Percentiles rank a stretch among this genome's conserved stretches.
Evolutionary conservation across 2,329 filamentous ascomycete genomes (phyloP).

Genomic region (Fusarium cyanostomum): DNA sequence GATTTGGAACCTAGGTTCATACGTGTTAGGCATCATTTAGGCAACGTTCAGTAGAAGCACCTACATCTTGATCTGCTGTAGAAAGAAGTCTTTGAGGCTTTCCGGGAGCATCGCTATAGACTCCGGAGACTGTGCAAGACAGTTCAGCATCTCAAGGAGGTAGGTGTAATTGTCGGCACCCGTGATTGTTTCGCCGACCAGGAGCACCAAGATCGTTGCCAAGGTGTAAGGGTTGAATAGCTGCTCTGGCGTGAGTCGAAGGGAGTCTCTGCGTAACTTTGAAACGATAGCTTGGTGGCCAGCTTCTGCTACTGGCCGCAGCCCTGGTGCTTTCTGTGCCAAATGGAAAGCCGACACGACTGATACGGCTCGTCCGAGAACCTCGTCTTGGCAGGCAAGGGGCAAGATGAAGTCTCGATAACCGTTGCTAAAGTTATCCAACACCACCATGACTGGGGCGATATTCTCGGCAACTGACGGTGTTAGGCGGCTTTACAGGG

Average conservation of each 20-base stretch:
- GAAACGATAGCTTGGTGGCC: conserved; percentile 50
- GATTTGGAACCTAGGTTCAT: conserved; percentile 41
- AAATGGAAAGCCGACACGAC: conserved; percentile 53
- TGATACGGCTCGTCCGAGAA: conserved; percentile 49
- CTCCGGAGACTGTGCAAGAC: conserved; percentile 38
- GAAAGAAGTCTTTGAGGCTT: conserved; percentile 39
- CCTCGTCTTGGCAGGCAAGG: conserved; percentile 50
- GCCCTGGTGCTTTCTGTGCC: conserved; percentile 43
- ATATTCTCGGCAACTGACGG: conserved; percentile 47
- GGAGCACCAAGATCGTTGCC: conserved; percentile 50
- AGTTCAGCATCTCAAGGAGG: conserved; percentile 50
- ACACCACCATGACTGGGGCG: conserved; percentile 52
- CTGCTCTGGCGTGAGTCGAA: conserved; percentile 39
- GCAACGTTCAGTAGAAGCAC: accelerated
- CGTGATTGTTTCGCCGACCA: conserved; percentile 54
- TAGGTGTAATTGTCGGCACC: conserved; percentile 51
- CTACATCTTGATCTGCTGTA: conserved; percentile 48
- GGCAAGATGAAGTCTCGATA: conserved; percentile 52
- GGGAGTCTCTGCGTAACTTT: conserved; percentile 46
- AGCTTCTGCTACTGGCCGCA: conserved; percentile 46
- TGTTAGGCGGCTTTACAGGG: background rate
- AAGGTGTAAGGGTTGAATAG: conserved; percentile 51
- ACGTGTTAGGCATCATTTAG: background rate
- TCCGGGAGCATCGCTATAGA: conserved; percentile 30
- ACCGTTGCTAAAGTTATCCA: conserved; percentile 49